phyloP scores from a whole-genome alignment of 768 basidiomycete genomes.

The Trametes elegans region DNA sequence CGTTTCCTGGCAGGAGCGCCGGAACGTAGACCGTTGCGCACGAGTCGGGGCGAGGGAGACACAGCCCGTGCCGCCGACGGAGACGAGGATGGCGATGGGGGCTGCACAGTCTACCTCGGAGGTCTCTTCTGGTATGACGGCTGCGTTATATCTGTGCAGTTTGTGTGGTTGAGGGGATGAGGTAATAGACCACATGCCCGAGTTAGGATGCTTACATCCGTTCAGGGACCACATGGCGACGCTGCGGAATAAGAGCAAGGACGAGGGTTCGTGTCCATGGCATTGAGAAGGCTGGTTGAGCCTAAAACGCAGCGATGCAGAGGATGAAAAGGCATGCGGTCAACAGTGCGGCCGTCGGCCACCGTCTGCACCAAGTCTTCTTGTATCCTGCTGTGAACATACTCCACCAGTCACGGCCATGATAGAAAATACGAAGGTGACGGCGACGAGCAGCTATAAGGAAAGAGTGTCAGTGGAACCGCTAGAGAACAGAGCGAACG shows the following conservation, averaged over 20 bases:
- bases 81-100: constrained; percentile 66
- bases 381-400: too few species aligned
- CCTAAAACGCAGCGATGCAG: constrained; percentile 65
- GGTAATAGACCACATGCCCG: neutral
- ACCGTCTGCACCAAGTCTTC: too few species aligned
- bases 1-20: constrained; percentile 45
- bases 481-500: neutral
- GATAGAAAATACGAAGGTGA: constrained; percentile 65
- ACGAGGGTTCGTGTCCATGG: constrained; percentile 51
- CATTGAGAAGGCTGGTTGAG: constrained; percentile 71
- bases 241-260: constrained; percentile 66
- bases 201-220: constrained; percentile 55
- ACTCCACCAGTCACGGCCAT: constrained; percentile 73
- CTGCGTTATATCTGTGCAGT: constrained; percentile 59
- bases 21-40: constrained; percentile 57
- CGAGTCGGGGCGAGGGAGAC: constrained; percentile 57
- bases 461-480: neutral
- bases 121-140: constrained; percentile 73
- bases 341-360: constrained; percentile 58
- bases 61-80: constrained; percentile 63
- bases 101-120: constrained; percentile 60
- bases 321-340: constrained; percentile 68
- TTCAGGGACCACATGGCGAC: constrained; percentile 79
- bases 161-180: neutral
- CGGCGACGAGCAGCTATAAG: constrained; percentile 52